Conservation (phyloP, 225 moss, liverwort and hornwort species). For the Physcomitrium patens region DNA sequence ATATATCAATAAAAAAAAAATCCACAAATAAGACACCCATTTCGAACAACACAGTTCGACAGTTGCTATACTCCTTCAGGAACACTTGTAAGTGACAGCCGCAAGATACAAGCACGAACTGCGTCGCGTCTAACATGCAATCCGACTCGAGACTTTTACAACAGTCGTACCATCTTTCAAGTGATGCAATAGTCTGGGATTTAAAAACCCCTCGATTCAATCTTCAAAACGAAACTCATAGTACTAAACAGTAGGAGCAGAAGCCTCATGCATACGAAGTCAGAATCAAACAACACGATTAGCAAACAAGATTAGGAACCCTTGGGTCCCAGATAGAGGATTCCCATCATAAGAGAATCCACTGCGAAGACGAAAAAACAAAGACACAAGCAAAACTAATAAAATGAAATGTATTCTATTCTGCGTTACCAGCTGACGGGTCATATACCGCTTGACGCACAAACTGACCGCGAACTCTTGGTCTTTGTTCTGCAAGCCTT, state of each 20-base stretch:
- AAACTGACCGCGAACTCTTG: conserved; percentile 92
- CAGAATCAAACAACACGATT: conserved; percentile 10
- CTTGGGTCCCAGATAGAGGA: background rate
- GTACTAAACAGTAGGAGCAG: conserved; percentile 22
- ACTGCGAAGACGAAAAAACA: conserved; percentile 12
- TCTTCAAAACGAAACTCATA: conserved; percentile 18
- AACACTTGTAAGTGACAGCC: too few relatives aligned
- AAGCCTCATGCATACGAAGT: conserved; percentile 26
- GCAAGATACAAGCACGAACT: too few relatives aligned
- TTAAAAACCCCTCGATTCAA: conserved; percentile 11
- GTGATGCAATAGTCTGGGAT: conserved; percentile 22
- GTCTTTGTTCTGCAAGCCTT: conserved; percentile 88
- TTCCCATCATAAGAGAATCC: background rate
- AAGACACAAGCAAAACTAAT: conserved; percentile 15
- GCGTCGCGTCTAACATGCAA: too few relatives aligned
- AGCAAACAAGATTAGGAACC: conserved; percentile 18
- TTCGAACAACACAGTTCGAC: too few relatives aligned
- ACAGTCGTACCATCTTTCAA: too few relatives aligned
- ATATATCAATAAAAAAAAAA: too few relatives aligned
- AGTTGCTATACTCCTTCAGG: too few relatives aligned
- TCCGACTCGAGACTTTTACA: too few relatives aligned
- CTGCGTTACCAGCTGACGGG: conserved; percentile 59
- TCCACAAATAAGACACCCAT: too few relatives aligned
- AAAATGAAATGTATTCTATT: conserved; percentile 26
- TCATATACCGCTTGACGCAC: conserved; percentile 88